Evolutionary conservation across 345 rosid species (phyloP).

Genomic region (Isatis tinctoria): DNA sequence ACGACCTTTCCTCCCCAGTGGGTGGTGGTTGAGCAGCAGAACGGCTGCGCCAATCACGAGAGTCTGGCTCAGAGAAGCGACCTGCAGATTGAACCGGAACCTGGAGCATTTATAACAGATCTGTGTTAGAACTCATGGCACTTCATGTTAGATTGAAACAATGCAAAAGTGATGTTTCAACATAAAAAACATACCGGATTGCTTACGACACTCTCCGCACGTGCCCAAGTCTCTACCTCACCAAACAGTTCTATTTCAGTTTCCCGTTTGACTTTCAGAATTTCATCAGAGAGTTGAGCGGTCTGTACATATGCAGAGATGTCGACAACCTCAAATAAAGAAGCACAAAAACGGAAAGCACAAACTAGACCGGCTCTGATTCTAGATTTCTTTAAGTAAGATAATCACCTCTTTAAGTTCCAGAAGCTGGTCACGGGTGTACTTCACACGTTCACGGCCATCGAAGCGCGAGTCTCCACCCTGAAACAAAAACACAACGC

Average conservation of each 20-base stretch:
- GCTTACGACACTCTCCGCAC: constrained; percentile 56
- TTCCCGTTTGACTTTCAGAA: constrained; percentile 60
- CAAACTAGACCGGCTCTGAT: not conserved
- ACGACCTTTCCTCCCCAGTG: constrained; percentile 61
- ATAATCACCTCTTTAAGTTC: constrained; percentile 56
- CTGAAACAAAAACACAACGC: constrained; percentile 24
- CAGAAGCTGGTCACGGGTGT: constrained; percentile 67
- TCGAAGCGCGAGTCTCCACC: constrained; percentile 46
- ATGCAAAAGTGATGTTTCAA: not conserved
- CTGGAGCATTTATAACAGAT: constrained; percentile 11
- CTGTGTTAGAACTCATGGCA: not conserved
- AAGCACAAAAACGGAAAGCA: not conserved
- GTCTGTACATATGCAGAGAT: constrained; percentile 29
- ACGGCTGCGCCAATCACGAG: constrained; percentile 79
- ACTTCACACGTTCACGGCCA: constrained; percentile 54
- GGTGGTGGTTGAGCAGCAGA: constrained; percentile 33
- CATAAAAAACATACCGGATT: constrained; percentile 8
- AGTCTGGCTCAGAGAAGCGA: constrained; percentile 55
- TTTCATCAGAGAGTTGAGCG: constrained; percentile 47
- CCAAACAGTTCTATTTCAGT: constrained; percentile 58
- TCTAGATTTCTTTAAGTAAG: not conserved
- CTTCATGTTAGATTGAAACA: not conserved
- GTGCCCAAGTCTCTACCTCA: constrained; percentile 61
- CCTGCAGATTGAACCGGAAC: constrained; percentile 17
- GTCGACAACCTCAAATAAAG: not conserved